These are phyloP conservation scores for Neopestalotiopsis sp. DNA, from an alignment of 2,329 filamentous ascomycete genomes.

Conservation along the genomic window DNA sequence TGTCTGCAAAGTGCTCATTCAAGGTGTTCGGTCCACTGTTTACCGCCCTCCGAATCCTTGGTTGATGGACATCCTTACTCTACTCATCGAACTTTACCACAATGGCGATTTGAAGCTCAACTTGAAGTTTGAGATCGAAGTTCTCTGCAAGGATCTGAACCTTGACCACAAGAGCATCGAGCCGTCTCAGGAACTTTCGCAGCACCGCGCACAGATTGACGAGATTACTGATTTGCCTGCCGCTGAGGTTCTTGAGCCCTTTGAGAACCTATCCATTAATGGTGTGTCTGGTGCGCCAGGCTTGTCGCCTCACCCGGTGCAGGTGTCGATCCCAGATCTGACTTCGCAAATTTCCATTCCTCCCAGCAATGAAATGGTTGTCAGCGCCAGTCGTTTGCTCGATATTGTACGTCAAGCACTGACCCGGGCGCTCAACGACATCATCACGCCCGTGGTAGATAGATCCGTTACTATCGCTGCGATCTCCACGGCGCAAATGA, in stretches of 20 bases:
- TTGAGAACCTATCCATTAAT: slow-evolving; percentile 82
- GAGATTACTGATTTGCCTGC: slow-evolving; percentile 65
- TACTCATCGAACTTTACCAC: slow-evolving; percentile 93
- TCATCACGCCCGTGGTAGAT: slow-evolving; percentile 96
- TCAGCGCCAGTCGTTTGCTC: slow-evolving; percentile 70
- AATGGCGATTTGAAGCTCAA: slow-evolving; percentile 94
- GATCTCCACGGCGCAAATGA: slow-evolving; percentile 93
- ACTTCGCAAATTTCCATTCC: slow-evolving; percentile 81
- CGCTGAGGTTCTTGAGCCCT: slow-evolving; percentile 76
- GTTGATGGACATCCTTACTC: slow-evolving; percentile 93
- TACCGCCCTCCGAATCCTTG: slow-evolving; percentile 97
- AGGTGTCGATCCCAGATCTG: slow-evolving; percentile 83
- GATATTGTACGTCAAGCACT: slow-evolving; percentile 87
- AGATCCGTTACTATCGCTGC: slow-evolving; percentile 97
- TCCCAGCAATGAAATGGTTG: slow-evolving; percentile 78
- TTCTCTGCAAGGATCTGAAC: slow-evolving; percentile 89
- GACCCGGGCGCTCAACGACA: slow-evolving; percentile 89
- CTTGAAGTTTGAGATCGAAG: slow-evolving; percentile 97
- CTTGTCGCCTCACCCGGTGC: slow-evolving; percentile 78
- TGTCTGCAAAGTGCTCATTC: slow-evolving; percentile 91
- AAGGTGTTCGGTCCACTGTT: slow-evolving; percentile 83
- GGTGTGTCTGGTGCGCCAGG: slow-evolving; percentile 73
- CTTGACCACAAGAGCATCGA: slow-evolving; percentile 94
- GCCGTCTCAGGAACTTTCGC: slow-evolving; percentile 78
- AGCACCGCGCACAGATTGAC: slow-evolving; percentile 73